phyloP scores from a whole-genome alignment of 2,329 filamentous ascomycete species.

The Hypoxylon sp. region DNA sequence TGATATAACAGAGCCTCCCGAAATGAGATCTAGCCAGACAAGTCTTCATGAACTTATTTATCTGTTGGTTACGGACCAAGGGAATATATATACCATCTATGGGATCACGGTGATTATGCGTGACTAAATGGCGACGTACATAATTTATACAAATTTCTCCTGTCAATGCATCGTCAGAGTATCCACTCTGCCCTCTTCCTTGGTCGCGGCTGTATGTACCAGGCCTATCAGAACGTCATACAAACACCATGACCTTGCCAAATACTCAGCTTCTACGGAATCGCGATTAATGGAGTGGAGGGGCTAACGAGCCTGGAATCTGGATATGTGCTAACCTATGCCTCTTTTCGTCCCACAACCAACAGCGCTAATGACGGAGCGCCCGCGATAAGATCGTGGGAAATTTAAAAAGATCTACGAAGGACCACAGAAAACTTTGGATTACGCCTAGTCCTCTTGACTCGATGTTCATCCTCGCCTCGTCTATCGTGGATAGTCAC shows the following conservation, averaged over 20 bases:
- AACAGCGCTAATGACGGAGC: not conserved
- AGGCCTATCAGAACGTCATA: constrained; percentile 17
- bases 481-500: not conserved
- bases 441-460: not conserved
- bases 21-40: not conserved
- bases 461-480: not conserved
- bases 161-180: constrained; percentile 30
- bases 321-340: constrained; percentile 8
- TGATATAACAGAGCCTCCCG: not conserved
- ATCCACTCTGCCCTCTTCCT: constrained; percentile 19
- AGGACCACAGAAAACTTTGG: not conserved
- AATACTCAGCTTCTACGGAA: constrained; percentile 15
- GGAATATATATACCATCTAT: not conserved
- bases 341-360: not conserved
- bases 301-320: not conserved
- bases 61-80: not conserved
- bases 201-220: constrained; percentile 22
- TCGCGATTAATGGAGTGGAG: constrained; percentile 6
- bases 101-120: not conserved
- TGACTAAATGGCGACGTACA: constrained; percentile 19
- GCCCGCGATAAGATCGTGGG: not conserved
- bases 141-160: not conserved
- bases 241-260: not conserved
- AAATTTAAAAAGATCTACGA: not conserved
- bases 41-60: not conserved